These are phyloP conservation scores for Sicyos edulis DNA, from an alignment of 306 rosid species.

Conservation along the genomic window DNA sequence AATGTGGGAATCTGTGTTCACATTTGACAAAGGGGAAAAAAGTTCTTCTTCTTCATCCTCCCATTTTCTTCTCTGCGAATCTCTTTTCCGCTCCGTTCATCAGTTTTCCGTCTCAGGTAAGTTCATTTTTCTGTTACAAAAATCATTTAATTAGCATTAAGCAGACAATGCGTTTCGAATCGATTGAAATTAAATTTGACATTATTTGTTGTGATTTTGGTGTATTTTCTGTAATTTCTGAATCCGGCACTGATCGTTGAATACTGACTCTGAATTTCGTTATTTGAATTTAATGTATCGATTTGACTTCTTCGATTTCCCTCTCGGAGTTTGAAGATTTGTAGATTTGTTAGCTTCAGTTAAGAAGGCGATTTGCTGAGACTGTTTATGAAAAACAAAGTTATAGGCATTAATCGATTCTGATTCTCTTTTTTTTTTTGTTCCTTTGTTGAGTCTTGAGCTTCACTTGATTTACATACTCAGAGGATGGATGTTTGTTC, in stretches of 20 bases:
- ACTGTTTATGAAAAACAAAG: not conserved
- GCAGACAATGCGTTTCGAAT: not conserved
- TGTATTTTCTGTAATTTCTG: not conserved
- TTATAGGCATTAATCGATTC: not conserved
- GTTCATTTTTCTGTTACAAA: not conserved
- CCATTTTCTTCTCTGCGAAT: not conserved
- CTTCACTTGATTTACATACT: not conserved
- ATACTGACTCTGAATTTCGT: not conserved
- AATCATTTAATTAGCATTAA: not conserved
- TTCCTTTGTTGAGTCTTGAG: not conserved
- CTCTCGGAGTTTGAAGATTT: not conserved
- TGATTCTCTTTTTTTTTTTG: not conserved
- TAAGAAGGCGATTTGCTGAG: not conserved
- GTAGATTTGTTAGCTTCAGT: not conserved
- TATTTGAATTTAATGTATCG: not conserved
- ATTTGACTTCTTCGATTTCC: not conserved
- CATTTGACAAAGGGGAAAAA: not conserved
- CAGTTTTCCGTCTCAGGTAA: not conserved
- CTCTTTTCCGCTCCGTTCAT: not conserved
- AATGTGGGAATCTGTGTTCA: not conserved
- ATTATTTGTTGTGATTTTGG: not conserved
- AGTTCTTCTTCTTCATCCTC: constrained; percentile 1
- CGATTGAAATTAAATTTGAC: not conserved
- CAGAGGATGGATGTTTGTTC: not conserved
- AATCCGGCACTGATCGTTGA: not conserved